Evolutionary conservation across 257 asterid species (phyloP).

Genomic region (Thymus mandschuricus): DNA sequence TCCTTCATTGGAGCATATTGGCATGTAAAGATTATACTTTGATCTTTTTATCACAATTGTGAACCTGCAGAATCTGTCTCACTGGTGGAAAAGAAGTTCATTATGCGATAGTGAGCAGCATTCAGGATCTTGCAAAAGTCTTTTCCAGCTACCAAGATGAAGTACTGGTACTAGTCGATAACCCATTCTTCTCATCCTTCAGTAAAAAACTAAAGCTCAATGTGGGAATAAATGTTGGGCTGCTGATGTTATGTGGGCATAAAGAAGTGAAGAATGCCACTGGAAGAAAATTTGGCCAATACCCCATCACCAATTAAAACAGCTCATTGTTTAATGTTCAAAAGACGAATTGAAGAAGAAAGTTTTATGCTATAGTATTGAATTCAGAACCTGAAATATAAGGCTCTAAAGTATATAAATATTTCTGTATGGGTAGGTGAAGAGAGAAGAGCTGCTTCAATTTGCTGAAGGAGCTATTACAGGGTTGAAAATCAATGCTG

Average conservation of each 20-base stretch:
- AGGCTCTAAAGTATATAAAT: slow-evolving; percentile 35
- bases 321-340: slow-evolving; percentile 10
- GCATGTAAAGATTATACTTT: slow-evolving; percentile 25
- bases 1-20: slow-evolving; percentile 30
- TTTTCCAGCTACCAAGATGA: slow-evolving; percentile 88
- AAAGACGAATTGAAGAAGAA: slow-evolving; percentile 4
- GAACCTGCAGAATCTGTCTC: slow-evolving; percentile 81
- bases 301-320: background rate
- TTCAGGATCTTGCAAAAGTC: slow-evolving; percentile 92
- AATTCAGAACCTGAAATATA: slow-evolving; percentile 22
- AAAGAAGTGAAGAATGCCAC: slow-evolving; percentile 3
- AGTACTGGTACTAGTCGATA: slow-evolving; percentile 72
- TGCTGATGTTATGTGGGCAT: background rate
- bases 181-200: slow-evolving; percentile 14
- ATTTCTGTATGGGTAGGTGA: slow-evolving; percentile 62
- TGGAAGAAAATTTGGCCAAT: slow-evolving; percentile 4
- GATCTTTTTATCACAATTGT: slow-evolving; percentile 31
- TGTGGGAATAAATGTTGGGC: slow-evolving; percentile 8
- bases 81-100: slow-evolving; percentile 94
- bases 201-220: slow-evolving; percentile 7
- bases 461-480: slow-evolving; percentile 96
- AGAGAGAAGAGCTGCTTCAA: slow-evolving; percentile 94
- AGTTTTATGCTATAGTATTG: slow-evolving; percentile 21
- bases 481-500: slow-evolving; percentile 91
- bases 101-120: slow-evolving; percentile 91